Evolutionary conservation across 2,329 filamentous ascomycete species (phyloP), one percentile per base, ranked within the genome.

Genomic region (Apiospora marii): DNA sequence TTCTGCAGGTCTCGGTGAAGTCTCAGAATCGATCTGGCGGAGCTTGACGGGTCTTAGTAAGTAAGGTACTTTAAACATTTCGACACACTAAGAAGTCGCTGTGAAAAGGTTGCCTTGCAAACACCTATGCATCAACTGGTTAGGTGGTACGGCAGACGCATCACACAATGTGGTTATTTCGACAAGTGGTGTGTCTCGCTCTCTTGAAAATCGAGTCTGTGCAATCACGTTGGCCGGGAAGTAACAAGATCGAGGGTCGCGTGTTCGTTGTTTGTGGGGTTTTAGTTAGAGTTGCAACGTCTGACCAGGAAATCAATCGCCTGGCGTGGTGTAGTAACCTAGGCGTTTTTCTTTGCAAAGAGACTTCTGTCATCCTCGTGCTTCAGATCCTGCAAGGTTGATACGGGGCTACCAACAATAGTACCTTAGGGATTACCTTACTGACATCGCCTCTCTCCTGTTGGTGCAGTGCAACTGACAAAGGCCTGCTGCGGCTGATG

Each of bases 1-100:
- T 64, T 64, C 58, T 64, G 58, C 58, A 64, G 58, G 58, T 64
- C 58, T 64, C 58, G 58, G 58, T 64, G 58, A 41, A 64, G 58
- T 64, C 58, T 64, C 34, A 64, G 19, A 37, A 37, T 37, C 58
- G 30, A 64, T 41, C 58, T 37, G 58, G 5, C 58, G 7, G 58
- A 64, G 53, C 58, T 64, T 64, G 58, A 64, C 34, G 30, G 58
- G 30, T 41, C 58, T 64, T 22, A 64, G 34, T 41, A n/a, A 64
- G 30, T n/a, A 37, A 61, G 19, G 19, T 30, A 37, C 27, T 22
- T 3, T 8, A 41, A 1, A 14, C 8, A 58, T 64, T n/a, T 49
- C 4, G 2, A 49, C 19, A 22, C 5, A 61, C 27, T 19, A 61
- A 61, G 53, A 61, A 61, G 53, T 37, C 53, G n/a, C 34, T 61